Percentiles rank a stretch among this genome's conserved stretches.
These are phyloP conservation scores for Cryptococcus depauperatus DNA, from an alignment of 1,284 basidiomycete genomes.

Conservation along the genomic window DNA sequence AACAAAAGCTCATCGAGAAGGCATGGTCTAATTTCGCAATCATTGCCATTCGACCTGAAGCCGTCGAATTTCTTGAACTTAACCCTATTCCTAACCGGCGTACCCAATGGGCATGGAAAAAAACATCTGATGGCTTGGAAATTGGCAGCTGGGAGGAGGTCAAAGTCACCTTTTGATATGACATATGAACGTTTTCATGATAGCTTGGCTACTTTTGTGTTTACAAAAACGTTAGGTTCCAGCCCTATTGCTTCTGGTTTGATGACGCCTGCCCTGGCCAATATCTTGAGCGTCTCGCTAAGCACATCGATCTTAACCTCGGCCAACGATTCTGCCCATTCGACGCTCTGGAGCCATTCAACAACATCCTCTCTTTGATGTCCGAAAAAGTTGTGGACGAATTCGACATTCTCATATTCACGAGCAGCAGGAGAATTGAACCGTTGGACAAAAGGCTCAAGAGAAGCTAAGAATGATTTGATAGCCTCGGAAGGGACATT, in stretches of 20 bases:
- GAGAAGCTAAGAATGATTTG: constrained; percentile 54
- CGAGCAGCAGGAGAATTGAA: constrained; percentile 63
- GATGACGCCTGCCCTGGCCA: constrained; percentile 68
- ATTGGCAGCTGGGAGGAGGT: constrained; percentile 28
- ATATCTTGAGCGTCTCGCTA: constrained; percentile 59
- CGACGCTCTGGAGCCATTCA: constrained; percentile 74
- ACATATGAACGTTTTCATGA: constrained; percentile 25
- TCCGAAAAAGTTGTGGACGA: constrained; percentile 67
- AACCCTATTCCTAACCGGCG: constrained; percentile 34
- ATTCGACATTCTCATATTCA: constrained; percentile 57
- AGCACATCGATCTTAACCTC: constrained; percentile 59
- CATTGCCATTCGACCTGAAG: constrained; percentile 31
- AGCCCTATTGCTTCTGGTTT: constrained; percentile 55
- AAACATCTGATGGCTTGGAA: not conserved
- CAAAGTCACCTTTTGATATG: constrained; percentile 16
- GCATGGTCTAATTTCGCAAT: constrained; percentile 37
- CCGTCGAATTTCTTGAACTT: constrained; percentile 40
- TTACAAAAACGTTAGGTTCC: constrained; percentile 56
- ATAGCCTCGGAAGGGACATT: constrained; percentile 52
- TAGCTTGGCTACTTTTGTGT: constrained; percentile 51
- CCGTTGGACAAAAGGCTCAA: constrained; percentile 57
- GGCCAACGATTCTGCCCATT: constrained; percentile 60
- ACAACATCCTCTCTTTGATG: constrained; percentile 57
- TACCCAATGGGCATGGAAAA: constrained; percentile 23
- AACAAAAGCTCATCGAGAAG: constrained; percentile 25